A percentile compares a stretch with the other conserved stretches of the same genome.
phyloP scores from a whole-genome alignment of 768 basidiomycete species.

The Naganishia randhawae region DNA sequence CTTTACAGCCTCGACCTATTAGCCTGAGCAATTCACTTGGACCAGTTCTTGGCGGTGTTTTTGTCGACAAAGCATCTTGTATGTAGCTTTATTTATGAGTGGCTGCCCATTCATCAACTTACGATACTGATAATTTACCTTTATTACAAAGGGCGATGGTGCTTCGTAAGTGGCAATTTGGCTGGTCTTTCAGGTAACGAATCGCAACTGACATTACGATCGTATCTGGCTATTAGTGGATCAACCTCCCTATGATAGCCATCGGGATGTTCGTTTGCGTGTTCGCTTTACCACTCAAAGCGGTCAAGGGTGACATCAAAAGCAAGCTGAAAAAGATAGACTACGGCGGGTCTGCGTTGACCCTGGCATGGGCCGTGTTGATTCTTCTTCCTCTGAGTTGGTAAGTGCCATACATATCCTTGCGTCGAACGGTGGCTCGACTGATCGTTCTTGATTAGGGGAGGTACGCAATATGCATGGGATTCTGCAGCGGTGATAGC shows the following conservation, averaged over 20 bases:
- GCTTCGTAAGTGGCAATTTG: constrained; percentile 54
- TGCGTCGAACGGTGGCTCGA: constrained; percentile 40
- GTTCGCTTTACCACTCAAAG: constrained; percentile 66
- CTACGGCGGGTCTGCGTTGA: constrained; percentile 61
- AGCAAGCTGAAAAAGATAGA: constrained; percentile 66
- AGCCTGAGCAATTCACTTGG: constrained; percentile 58
- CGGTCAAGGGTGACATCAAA: constrained; percentile 62
- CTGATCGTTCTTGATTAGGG: constrained; percentile 52
- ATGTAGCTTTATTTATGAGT: neutral
- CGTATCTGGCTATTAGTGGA: constrained; percentile 53
- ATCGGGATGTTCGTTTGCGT: constrained; percentile 59
- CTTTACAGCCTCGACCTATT: neutral
- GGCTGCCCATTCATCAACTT: neutral
- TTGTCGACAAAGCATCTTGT: constrained; percentile 61
- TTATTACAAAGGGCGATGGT: constrained; percentile 57
- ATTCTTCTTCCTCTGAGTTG: constrained; percentile 70
- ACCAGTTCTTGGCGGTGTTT: constrained; percentile 64
- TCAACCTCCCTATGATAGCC: constrained; percentile 63
- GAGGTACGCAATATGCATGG: constrained; percentile 72
- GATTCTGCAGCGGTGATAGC: constrained; percentile 63
- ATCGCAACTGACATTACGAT: neutral
- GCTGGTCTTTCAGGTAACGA: neutral
- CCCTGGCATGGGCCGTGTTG: constrained; percentile 61
- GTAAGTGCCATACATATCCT: constrained; percentile 39
- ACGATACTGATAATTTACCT: neutral